Base-by-base conservation (phyloP, 345 rosid species). In the Populus euphratica region DNA sequence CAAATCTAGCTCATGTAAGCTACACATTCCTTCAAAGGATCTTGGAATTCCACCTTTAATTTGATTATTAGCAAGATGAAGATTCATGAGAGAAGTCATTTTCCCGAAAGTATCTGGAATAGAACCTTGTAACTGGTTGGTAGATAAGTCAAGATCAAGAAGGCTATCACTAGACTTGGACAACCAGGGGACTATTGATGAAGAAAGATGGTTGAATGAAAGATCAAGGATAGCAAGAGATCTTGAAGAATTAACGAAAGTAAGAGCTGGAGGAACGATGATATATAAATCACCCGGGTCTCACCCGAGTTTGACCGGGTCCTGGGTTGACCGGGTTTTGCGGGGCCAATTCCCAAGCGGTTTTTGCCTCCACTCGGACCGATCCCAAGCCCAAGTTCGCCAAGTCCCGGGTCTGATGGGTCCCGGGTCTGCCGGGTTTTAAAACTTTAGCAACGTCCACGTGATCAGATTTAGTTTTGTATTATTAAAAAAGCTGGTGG, bases 141-240 rank as follows among this genome's bases (percentile, higher is more conserved):
- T 4, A 0, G 5, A 0, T 17, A 83, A 81, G 61, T 44, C 39
- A 35, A 72, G 79, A 36, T 14, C n/a, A 44, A 13, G 36, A 20
- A 81, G 70, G n/a, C 65, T 70, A 16, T 21, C 62, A 35, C 56
- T 77, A 6, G 73, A 63, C 61, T 52, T 70, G 49, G 43, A 64
- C 25, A 83, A 4, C 86, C 81, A 80, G 5, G 44, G n/a, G 33
- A 27, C 43, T 25, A 68, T 18, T 33, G 79, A n/a, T 7, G 65
- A 65, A 20, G 74, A 8, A 10, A 72, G 80, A 65, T 31, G 7
- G 39, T 71, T 73, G 0, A 0, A 0, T 73, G 67, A 49, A 17
- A 83, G 72, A 73, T 69, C 56, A 27, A 73, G n/a, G 35, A 35
- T 0, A 0, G 39, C 35, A 33, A 63, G 78, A 41, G 65, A 66